These are phyloP conservation scores for Leccinum broughii DNA, from an alignment of 768 basidiomycete genomes.

Conservation along the genomic window DNA sequence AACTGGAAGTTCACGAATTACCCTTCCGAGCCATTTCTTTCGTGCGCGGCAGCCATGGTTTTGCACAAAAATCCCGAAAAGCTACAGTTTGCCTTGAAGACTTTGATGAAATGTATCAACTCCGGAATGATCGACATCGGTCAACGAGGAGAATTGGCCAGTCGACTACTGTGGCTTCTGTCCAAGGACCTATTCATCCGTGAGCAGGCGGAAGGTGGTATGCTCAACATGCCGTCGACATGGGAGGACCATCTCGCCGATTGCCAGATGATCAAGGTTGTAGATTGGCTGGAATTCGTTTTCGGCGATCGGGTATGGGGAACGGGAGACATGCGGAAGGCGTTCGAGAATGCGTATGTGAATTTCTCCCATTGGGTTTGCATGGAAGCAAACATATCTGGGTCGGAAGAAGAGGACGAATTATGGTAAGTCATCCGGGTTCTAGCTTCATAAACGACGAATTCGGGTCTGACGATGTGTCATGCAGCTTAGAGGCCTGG, in stretches of 20 bases:
- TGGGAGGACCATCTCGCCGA: not conserved
- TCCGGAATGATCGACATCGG: constrained; percentile 10
- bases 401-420: not conserved
- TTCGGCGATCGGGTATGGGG: not conserved
- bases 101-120: not conserved
- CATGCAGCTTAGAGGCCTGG: not conserved
- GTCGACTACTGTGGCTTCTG: constrained; percentile 8
- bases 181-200: not conserved
- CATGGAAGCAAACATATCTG: not conserved
- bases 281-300: not conserved
- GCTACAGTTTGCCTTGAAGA: not conserved
- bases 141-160: constrained; percentile 6
- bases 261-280: not conserved
- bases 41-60: constrained; percentile 5
- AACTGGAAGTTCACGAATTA: constrained; percentile 15
- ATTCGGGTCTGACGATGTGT: not conserved
- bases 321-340: not conserved
- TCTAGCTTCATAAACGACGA: not conserved
- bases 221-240: not conserved
- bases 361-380: not conserved
- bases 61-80: not conserved
- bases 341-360: not conserved
- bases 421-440: not conserved
- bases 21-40: constrained; percentile 22
- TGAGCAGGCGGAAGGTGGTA: not conserved